phyloP scores from a whole-genome alignment of 2,329 filamentous ascomycete genomes.

The Graphilbum sp. region DNA sequence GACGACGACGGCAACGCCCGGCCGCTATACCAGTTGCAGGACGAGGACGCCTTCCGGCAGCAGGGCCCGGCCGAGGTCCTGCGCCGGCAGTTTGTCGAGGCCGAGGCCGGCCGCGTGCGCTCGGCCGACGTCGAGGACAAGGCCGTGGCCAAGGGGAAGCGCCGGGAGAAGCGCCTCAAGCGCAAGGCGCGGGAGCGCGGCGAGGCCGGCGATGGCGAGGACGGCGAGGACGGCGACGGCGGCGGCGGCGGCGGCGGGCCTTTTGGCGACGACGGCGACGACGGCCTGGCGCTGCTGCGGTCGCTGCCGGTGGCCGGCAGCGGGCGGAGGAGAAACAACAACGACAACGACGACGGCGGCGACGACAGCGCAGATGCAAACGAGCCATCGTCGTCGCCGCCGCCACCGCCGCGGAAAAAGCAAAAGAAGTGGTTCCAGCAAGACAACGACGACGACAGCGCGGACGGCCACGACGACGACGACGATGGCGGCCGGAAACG shows the following conservation, averaged over 20 bases:
- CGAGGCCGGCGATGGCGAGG: conserved; percentile 7
- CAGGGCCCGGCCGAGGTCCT: conserved; percentile 64
- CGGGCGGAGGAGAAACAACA: conserved; percentile 8
- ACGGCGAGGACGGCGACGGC: conserved; percentile 30
- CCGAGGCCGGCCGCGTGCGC: conserved; percentile 54
- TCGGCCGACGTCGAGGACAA: conserved; percentile 74
- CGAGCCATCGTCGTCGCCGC: conserved; percentile 21
- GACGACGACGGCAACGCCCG: conserved; percentile 83
- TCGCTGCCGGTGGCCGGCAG: conserved; percentile 35
- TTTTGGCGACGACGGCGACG: conserved; percentile 26
- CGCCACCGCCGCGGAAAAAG: conserved; percentile 39
- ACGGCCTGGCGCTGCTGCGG: conserved; percentile 39
- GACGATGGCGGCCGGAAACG: background rate
- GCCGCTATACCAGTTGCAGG: conserved; percentile 73
- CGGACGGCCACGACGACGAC: conserved; percentile 21
- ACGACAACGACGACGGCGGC: conserved; percentile 16
- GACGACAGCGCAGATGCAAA: conserved; percentile 11
- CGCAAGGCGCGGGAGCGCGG: conserved; percentile 46
- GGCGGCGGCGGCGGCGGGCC: conserved; percentile 17
- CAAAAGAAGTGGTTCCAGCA: conserved; percentile 64
- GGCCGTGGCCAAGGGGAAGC: conserved; percentile 60
- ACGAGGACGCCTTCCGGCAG: conserved; percentile 63
- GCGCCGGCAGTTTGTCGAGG: conserved; percentile 59
- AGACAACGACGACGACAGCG: conserved; percentile 18
- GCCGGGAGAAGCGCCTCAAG: conserved; percentile 58